Conservation (phyloP, 495 filamentous ascomycete species). For the Jackrogersella multiformis region DNA sequence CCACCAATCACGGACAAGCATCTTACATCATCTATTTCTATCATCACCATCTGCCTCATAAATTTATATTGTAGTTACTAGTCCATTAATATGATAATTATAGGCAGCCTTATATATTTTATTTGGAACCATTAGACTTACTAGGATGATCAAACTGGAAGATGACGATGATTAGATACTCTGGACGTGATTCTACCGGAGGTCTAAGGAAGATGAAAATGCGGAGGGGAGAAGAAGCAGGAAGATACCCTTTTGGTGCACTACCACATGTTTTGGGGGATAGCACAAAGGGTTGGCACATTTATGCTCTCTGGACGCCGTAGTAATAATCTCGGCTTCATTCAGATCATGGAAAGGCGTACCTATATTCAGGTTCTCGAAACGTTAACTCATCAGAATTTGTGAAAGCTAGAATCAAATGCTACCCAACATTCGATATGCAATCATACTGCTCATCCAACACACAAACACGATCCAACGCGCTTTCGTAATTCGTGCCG, state of each 20-base stretch:
- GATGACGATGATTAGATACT: too few species aligned
- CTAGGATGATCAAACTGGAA: too few species aligned
- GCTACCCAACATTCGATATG: background rate
- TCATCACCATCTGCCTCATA: background rate
- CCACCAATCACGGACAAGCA: slow-evolving; percentile 1
- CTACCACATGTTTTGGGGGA: too few species aligned
- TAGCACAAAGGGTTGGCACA: background rate
- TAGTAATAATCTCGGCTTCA: too few species aligned
- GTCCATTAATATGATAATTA: too few species aligned
- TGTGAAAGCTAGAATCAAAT: background rate
- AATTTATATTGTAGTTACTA: too few species aligned
- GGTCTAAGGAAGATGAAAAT: background rate
- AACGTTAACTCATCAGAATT: background rate
- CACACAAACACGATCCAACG: background rate
- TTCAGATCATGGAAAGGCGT: background rate
- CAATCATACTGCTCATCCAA: background rate
- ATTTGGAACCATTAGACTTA: too few species aligned
- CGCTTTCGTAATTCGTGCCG: background rate
- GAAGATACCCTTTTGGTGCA: background rate
- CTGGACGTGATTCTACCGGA: background rate
- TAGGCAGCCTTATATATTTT: too few species aligned
- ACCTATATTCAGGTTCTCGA: background rate
- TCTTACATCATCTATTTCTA: background rate
- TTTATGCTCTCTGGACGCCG: background rate
- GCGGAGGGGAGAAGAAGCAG: too few species aligned